A percentile compares a stretch with the other conserved stretches of the same genome.
Evolutionary conservation across 2,329 filamentous ascomycete genomes (phyloP).

Genomic region (Hypomyces rosellus): DNA sequence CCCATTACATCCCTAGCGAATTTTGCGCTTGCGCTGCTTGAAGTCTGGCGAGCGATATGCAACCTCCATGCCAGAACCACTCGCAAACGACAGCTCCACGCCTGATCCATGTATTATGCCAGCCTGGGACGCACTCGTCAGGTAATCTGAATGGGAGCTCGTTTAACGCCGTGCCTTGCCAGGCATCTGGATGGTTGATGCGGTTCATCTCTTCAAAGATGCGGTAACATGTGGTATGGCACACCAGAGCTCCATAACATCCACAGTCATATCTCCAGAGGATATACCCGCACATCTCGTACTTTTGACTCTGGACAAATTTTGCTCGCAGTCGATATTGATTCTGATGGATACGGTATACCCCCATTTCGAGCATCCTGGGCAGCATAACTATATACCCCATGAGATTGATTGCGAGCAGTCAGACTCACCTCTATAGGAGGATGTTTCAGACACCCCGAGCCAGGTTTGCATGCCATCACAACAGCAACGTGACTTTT

Average conservation of each 20-base stretch:
- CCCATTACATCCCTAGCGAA: neutral
- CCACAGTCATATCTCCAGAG: slow-evolving; percentile 22
- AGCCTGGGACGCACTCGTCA: slow-evolving; percentile 19
- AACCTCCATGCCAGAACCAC: slow-evolving; percentile 4
- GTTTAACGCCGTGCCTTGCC: slow-evolving; percentile 15
- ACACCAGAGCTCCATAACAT: slow-evolving; percentile 20
- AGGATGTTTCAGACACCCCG: slow-evolving; percentile 1
- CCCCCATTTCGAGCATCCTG: neutral
- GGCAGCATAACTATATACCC: neutral
- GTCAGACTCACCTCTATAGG: neutral
- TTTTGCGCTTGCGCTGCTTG: neutral
- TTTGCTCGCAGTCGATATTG: too few relatives aligned
- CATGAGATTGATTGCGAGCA: neutral
- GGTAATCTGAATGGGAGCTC: slow-evolving; percentile 21
- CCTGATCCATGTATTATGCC: slow-evolving; percentile 13
- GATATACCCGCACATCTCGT: slow-evolving; percentile 24
- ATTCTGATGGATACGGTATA: neutral
- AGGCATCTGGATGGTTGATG: slow-evolving; percentile 22
- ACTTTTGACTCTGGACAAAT: too few relatives aligned
- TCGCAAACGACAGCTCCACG: slow-evolving; percentile 7
- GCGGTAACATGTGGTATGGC: slow-evolving; percentile 17
- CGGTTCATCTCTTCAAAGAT: slow-evolving; percentile 21
- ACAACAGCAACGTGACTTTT: neutral
- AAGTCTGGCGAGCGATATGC: slow-evolving; percentile 1
- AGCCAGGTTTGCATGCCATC: neutral